These are phyloP conservation scores for Alternaria sp. DNA, from an alignment of 2,329 filamentous ascomycete species.

Conservation along the genomic window DNA sequence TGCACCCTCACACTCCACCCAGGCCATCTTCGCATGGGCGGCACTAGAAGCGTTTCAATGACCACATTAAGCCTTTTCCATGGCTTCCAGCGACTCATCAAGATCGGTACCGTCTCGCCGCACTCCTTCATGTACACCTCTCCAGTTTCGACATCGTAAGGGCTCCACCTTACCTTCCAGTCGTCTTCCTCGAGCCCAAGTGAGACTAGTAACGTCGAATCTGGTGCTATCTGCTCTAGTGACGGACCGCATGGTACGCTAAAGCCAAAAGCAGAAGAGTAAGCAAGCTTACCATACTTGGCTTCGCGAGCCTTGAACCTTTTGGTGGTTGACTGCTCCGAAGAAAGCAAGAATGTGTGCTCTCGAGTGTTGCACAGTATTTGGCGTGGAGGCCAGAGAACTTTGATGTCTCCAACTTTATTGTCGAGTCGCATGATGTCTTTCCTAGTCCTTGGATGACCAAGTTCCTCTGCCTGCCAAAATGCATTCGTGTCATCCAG, in stretches of 20 bases:
- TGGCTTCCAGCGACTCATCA: conserved; percentile 38
- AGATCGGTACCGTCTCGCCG: conserved; percentile 19
- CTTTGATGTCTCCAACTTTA: background rate
- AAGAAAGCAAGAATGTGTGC: conserved; percentile 44
- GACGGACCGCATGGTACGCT: conserved; percentile 52
- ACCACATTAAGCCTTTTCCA: conserved; percentile 38
- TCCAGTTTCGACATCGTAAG: conserved; percentile 39
- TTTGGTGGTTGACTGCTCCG: conserved; percentile 46
- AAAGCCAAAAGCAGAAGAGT: conserved; percentile 47
- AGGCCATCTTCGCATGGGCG: conserved; percentile 37
- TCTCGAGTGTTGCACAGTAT: conserved; percentile 54
- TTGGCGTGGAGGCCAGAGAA: conserved; percentile 51
- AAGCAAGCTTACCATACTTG: conserved; percentile 47
- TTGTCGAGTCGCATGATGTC: conserved; percentile 28
- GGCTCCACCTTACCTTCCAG: conserved; percentile 51
- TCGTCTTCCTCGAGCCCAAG: conserved; percentile 46
- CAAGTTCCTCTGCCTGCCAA: conserved; percentile 55
- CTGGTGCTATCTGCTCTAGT: conserved; percentile 51
- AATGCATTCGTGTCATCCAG: conserved; percentile 53
- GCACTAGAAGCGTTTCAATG: conserved; percentile 32
- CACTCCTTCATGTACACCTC: conserved; percentile 4
- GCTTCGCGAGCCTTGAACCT: conserved; percentile 47
- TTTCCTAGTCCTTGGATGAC: conserved; percentile 23
- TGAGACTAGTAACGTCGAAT: conserved; percentile 44
- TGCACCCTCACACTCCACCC: conserved; percentile 42